These are phyloP conservation scores for Metahyphopichia silvanorum DNA, from an alignment of 805 yeast genomes.

Conservation along the genomic window DNA sequence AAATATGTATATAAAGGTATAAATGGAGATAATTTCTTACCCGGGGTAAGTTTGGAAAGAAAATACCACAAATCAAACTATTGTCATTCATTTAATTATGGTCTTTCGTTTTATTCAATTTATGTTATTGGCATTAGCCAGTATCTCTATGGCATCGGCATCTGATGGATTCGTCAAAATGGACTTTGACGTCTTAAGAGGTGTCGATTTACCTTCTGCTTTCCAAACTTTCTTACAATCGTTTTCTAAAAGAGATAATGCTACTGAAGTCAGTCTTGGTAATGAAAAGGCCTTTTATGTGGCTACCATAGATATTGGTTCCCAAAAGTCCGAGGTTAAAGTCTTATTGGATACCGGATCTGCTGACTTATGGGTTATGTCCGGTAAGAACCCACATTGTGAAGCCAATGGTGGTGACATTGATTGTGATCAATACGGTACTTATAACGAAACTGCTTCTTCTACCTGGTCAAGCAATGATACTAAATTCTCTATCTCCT, in stretches of 20 bases:
- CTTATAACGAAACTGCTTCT: constrained; percentile 31
- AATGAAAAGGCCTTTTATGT: constrained; percentile 13
- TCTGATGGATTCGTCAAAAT: constrained; percentile 19
- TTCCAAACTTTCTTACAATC: constrained; percentile 9
- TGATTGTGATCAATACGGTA: constrained; percentile 35
- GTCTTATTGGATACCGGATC: constrained; percentile 34
- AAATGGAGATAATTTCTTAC: no score
- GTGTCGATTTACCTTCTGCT: constrained; percentile 16
- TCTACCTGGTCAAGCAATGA: constrained; percentile 25
- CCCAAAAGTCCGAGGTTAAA: constrained; percentile 15
- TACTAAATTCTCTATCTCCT: constrained; percentile 35
- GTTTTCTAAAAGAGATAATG: constrained; percentile 3
- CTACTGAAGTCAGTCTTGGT: constrained; percentile 5
- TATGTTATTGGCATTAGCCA: no score
- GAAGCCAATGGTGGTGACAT: constrained; percentile 3
- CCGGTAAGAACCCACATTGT: constrained; percentile 18
- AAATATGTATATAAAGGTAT: no score
- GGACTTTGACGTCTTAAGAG: constrained; percentile 22
- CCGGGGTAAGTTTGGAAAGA: no score
- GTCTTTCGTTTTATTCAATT: no score
- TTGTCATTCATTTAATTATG: no score
- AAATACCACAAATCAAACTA: no score
- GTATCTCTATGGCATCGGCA: no score
- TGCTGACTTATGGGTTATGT: constrained; percentile 26
- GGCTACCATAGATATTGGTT: constrained; percentile 14